Evolutionary conservation across 108 stramenopile genomes (phyloP).

Genomic region (Conticribra guillardii): DNA sequence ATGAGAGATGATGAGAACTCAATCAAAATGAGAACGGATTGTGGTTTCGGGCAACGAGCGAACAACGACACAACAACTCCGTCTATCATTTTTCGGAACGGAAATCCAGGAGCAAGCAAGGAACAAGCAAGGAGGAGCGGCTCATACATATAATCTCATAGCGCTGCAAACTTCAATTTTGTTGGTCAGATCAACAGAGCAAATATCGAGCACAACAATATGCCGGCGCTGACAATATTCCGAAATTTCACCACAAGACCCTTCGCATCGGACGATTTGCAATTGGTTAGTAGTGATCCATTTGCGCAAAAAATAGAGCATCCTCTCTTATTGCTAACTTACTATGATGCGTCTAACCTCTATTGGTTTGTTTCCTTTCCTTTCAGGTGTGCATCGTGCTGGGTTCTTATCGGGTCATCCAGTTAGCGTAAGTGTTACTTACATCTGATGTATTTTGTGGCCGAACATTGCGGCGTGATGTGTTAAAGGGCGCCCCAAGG

Average conservation of each 20-base stretch:
- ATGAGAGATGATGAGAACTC: too few species aligned
- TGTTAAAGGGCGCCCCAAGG: too few species aligned
- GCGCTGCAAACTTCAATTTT: too few species aligned
- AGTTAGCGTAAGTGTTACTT: not conserved
- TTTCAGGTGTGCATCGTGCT: not conserved
- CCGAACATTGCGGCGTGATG: not conserved
- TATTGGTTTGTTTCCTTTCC: not conserved
- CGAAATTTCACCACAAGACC: conserved; percentile 6
- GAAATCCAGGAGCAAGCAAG: too few species aligned
- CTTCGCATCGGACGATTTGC: conserved; percentile 16
- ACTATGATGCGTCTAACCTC: not conserved
- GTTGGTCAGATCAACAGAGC: too few species aligned
- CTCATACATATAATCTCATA: too few species aligned
- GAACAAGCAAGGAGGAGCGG: too few species aligned
- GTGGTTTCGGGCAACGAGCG: too few species aligned
- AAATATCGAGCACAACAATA: too few species aligned
- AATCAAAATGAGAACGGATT: too few species aligned
- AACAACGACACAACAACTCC: too few species aligned
- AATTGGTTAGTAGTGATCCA: not conserved
- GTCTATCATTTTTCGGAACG: too few species aligned
- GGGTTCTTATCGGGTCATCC: not conserved
- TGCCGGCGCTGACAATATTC: conserved; percentile 5
- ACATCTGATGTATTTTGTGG: not conserved
- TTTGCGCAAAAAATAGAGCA: not conserved
- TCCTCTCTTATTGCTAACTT: not conserved